Evolutionary conservation across 352 stramenopile species (phyloP).

Genomic region (Peronospora farinosa): DNA sequence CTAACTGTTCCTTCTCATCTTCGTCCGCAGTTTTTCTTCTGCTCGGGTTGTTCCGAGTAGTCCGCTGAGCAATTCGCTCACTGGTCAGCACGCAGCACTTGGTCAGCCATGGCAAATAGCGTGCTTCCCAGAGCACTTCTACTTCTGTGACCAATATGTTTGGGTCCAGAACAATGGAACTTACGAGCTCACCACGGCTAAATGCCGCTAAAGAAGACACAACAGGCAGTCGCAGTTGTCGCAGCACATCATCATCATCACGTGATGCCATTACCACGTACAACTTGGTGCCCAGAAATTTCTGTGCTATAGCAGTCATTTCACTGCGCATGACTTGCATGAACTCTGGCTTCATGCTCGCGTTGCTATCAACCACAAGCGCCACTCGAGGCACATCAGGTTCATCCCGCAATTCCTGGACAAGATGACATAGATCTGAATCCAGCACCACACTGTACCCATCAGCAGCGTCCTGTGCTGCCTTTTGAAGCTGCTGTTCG

Average conservation of each 20-base stretch:
- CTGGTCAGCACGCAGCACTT: constrained; percentile 53
- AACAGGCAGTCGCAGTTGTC: constrained; percentile 33
- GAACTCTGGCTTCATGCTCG: constrained; percentile 1
- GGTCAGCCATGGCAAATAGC: constrained; percentile 51
- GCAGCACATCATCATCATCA: constrained; percentile 25
- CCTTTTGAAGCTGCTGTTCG: constrained; percentile 39
- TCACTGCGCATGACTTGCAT: constrained; percentile 31
- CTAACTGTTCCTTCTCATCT: constrained; percentile 26
- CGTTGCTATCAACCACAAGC: constrained; percentile 28
- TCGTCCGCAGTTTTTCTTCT: constrained; percentile 10
- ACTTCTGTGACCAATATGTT: constrained; percentile 27
- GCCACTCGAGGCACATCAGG: constrained; percentile 36
- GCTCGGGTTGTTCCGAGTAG: constrained; percentile 4
- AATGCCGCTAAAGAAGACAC: constrained; percentile 43
- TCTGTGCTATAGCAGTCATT: constrained; percentile 38
- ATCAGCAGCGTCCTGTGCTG: constrained; percentile 38
- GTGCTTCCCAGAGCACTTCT: constrained; percentile 46
- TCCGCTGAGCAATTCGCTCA: constrained; percentile 23
- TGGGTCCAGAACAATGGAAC: constrained; percentile 39
- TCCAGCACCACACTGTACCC: constrained; percentile 49
- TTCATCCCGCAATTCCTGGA: constrained; percentile 32
- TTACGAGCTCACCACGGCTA: constrained; percentile 40
- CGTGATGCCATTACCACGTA: constrained; percentile 26
- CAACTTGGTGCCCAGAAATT: constrained; percentile 57
- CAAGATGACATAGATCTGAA: constrained; percentile 21